Evolutionary conservation across 2,329 filamentous ascomycete genomes (phyloP).

Genomic region (Chaetothyriales sp.): DNA sequence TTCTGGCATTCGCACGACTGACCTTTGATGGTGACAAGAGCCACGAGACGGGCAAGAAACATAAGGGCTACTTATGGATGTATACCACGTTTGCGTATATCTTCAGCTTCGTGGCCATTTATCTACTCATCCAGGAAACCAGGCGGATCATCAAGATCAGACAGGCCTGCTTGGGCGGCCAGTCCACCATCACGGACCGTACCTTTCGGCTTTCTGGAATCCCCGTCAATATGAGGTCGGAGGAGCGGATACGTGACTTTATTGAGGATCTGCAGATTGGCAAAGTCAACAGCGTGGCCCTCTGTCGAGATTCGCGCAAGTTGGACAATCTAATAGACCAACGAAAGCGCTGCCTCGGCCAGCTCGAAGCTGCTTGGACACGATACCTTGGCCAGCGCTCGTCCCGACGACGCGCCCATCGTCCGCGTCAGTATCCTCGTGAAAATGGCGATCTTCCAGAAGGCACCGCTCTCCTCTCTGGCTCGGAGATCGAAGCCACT

Average conservation of each 20-base stretch:
- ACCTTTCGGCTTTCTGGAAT: conserved; percentile 87
- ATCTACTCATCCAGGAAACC: conserved; percentile 70
- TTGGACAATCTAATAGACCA: conserved; percentile 60
- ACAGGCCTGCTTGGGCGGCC: conserved; percentile 81
- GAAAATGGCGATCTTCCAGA: conserved; percentile 40
- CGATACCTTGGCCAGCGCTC: conserved; percentile 44
- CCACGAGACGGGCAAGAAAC: conserved; percentile 19
- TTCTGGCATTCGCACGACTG: not conserved
- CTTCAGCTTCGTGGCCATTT: conserved; percentile 69
- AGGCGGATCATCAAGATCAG: conserved; percentile 69
- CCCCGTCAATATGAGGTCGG: conserved; percentile 60
- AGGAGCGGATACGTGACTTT: conserved; percentile 69
- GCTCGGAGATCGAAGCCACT: conserved; percentile 21
- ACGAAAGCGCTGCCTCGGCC: conserved; percentile 49
- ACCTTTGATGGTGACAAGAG: conserved; percentile 21
- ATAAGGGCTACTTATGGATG: conserved; percentile 61
- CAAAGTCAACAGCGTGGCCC: conserved; percentile 69
- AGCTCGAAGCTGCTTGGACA: conserved; percentile 72
- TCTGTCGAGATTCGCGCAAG: conserved; percentile 76
- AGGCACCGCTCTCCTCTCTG: conserved; percentile 43
- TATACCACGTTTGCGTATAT: conserved; percentile 92
- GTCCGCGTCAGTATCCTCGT: conserved; percentile 22
- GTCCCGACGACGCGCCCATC: conserved; percentile 36
- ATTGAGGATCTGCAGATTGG: conserved; percentile 81
- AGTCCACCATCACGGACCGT: conserved; percentile 88